Percentiles rank a stretch among this genome's conserved stretches.
Evolutionary conservation across 2,329 filamentous ascomycete species (phyloP).

Genomic region (Fusarium sterilihyphosum): DNA sequence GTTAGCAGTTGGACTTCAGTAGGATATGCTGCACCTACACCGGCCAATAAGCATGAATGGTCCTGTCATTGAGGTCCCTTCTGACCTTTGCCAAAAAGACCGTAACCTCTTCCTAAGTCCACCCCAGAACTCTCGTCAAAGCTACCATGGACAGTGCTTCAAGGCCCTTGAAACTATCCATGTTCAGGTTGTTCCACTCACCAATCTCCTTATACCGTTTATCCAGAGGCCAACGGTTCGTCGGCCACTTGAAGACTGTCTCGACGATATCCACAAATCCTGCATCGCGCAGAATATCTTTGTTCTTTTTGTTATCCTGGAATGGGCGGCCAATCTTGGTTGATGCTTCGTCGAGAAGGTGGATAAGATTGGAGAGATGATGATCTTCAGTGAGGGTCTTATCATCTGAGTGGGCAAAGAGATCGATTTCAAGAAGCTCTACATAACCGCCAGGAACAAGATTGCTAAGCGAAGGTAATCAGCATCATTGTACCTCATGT

Average conservation of each 20-base stretch:
- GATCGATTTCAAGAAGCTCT: conserved; percentile 31
- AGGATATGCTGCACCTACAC: conserved; percentile 1
- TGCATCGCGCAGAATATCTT: conserved; percentile 10
- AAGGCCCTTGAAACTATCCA: conserved; percentile 20
- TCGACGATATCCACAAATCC: conserved; percentile 29
- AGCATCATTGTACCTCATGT: background rate
- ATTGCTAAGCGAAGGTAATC: background rate
- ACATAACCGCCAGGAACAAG: conserved; percentile 22
- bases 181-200: conserved; percentile 19
- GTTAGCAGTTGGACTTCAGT: background rate
- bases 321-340: conserved; percentile 26
- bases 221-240: conserved; percentile 23
- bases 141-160: conserved; percentile 25
- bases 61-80: conserved; percentile 22
- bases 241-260: conserved; percentile 34
- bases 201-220: conserved; percentile 33
- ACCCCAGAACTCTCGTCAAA: conserved; percentile 15
- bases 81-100: conserved; percentile 20
- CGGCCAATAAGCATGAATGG: conserved; percentile 35
- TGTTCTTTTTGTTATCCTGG: conserved; percentile 25
- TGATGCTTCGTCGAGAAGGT: conserved; percentile 16
- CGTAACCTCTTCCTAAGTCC: conserved; percentile 18
- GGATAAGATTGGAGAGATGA: conserved; percentile 4
- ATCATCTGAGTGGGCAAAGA: conserved; percentile 26
- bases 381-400: conserved; percentile 4